These are phyloP conservation scores for Physcomitrellopsis africana DNA, from an alignment of 225 moss, liverwort and hornwort genomes.

Conservation along the genomic window DNA sequence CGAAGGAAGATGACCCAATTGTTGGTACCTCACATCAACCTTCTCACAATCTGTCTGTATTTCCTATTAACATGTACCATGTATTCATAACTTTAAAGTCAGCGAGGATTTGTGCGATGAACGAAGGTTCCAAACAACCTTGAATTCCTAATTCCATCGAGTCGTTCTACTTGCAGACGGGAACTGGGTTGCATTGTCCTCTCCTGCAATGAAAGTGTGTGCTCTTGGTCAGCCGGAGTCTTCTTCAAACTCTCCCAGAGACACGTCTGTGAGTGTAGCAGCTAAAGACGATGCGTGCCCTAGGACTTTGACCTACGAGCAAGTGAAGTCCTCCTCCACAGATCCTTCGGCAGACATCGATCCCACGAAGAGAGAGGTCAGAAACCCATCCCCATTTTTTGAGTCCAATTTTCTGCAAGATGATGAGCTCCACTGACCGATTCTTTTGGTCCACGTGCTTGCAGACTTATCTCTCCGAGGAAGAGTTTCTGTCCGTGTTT, in stretches of 20 bases:
- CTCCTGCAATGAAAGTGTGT: conserved; percentile 58
- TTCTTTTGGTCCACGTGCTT: conserved; percentile 10
- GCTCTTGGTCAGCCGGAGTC: conserved; percentile 42
- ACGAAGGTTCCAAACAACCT: background rate
- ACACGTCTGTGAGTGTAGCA: conserved; percentile 24
- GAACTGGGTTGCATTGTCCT: conserved; percentile 69
- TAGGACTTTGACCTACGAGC: conserved; percentile 48
- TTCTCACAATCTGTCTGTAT: background rate
- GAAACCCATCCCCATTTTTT: background rate
- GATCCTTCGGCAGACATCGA: conserved; percentile 61
- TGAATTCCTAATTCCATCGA: background rate
- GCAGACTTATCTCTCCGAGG: conserved; percentile 82
- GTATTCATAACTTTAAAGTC: background rate
- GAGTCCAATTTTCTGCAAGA: background rate
- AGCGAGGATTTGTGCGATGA: background rate
- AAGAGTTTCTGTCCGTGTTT: conserved; percentile 75
- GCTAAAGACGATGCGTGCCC: conserved; percentile 2
- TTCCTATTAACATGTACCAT: conserved; percentile 1
- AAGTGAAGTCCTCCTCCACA: conserved; percentile 61
- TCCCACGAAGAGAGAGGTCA: conserved; percentile 82
- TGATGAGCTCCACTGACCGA: conserved; percentile 15
- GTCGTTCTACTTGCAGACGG: conserved; percentile 41
- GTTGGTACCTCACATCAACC: conserved; percentile 33
- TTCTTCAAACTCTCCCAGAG: conserved; percentile 27
- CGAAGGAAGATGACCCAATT: conserved; percentile 25